Evolutionary conservation across 352 stramenopile genomes (phyloP).

Genomic region (Globisporangium polare): DNA sequence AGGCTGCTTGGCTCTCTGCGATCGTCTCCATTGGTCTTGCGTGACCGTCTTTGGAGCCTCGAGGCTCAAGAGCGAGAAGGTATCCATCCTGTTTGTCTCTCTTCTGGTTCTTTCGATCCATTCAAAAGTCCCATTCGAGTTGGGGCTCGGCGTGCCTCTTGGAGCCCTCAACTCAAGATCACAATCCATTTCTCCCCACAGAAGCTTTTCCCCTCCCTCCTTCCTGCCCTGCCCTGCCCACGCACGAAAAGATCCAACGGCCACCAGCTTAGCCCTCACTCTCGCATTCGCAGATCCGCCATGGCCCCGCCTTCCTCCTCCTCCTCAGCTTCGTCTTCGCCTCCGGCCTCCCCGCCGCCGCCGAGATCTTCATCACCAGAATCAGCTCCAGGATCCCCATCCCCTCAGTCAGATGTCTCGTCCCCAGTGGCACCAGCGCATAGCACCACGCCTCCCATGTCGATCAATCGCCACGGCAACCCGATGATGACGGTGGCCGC

Average conservation of each 20-base stretch:
- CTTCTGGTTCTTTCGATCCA: constrained; percentile 3
- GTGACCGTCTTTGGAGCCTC: background rate
- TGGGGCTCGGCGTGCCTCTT: constrained; percentile 4
- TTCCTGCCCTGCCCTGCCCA: background rate
- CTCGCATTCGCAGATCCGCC: constrained; percentile 3
- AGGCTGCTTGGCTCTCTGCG: too few relatives aligned
- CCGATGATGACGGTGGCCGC: constrained; percentile 4
- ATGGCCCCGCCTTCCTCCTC: constrained; percentile 2
- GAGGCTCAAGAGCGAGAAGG: background rate
- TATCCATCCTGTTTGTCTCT: background rate
- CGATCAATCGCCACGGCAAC: background rate
- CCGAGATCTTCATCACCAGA: background rate
- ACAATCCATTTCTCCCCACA: constrained; percentile 1
- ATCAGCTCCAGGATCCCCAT: background rate
- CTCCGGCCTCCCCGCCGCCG: background rate
- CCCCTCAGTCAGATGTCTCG: background rate
- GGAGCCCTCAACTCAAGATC: background rate
- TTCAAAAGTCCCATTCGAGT: too few relatives aligned
- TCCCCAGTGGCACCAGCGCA: constrained; percentile 1
- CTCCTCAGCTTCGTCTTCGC: background rate
- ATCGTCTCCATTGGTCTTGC: background rate
- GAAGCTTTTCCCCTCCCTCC: background rate
- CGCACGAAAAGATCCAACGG: constrained; percentile 10
- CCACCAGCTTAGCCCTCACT: constrained; percentile 1
- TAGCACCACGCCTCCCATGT: background rate